Conservation (phyloP, 768 basidiomycete species). For the Xerocomus spinulosus region DNA sequence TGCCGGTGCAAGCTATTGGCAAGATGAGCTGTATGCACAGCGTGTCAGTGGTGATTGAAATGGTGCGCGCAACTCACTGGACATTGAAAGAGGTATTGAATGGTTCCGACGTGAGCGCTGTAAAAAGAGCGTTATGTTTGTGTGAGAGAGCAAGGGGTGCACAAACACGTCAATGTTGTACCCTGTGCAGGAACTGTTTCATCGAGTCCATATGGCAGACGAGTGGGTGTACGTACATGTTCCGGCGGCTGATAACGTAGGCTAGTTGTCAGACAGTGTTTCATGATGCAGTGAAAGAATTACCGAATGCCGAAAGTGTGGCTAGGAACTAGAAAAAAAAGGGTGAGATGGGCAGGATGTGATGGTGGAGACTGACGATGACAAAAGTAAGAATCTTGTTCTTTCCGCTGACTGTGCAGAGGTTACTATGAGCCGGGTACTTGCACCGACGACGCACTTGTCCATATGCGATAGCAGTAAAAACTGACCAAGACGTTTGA, state of each 20-base stretch:
- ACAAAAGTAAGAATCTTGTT: conserved; percentile 7
- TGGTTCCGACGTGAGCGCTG: conserved; percentile 8
- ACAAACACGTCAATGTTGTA: conserved; percentile 7
- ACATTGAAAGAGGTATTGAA: conserved; percentile 1
- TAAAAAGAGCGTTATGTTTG: background rate
- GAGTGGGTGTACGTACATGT: conserved; percentile 1
- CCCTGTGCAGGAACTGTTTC: background rate
- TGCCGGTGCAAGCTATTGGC: conserved; percentile 1
- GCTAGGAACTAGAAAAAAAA: background rate
- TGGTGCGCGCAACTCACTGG: background rate
- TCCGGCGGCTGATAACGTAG: background rate
- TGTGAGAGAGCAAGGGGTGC: background rate
- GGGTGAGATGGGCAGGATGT: background rate
- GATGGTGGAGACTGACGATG: conserved; percentile 2
- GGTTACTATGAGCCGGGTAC: background rate
- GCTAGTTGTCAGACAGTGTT: background rate
- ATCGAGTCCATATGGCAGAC: background rate
- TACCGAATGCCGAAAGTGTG: background rate
- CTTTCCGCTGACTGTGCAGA: conserved; percentile 7
- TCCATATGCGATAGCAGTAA: conserved; percentile 13
- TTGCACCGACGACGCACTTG: conserved; percentile 1
- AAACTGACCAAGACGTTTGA: conserved; percentile 3
- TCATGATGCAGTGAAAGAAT: background rate
- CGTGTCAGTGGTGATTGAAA: background rate
- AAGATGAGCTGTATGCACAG: conserved; percentile 5